Evolutionary conservation across 1,284 basidiomycete species (phyloP).

Genomic region (Leccinum angustisporum): DNA sequence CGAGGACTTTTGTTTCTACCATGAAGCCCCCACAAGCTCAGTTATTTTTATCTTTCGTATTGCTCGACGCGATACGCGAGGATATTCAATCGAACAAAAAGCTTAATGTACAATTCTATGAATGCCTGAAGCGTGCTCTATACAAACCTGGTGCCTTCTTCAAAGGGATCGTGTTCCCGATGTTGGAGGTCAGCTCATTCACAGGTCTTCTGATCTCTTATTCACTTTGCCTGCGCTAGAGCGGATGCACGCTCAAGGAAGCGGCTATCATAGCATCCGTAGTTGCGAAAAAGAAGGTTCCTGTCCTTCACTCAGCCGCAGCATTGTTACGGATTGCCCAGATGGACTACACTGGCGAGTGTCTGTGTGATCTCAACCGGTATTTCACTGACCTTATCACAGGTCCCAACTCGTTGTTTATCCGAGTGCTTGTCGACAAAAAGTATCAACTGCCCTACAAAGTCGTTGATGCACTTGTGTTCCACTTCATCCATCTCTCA

Average conservation of each 20-base stretch:
- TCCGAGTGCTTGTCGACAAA: slow-evolving; percentile 96
- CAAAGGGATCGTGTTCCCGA: slow-evolving; percentile 96
- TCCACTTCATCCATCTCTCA: slow-evolving; percentile 95
- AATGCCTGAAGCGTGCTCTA: slow-evolving; percentile 86
- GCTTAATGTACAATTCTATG: slow-evolving; percentile 92
- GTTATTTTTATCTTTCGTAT: slow-evolving; percentile 88
- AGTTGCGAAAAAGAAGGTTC: slow-evolving; percentile 88
- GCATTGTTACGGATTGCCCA: slow-evolving; percentile 90
- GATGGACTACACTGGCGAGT: slow-evolving; percentile 90
- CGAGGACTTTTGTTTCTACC: slow-evolving; percentile 94
- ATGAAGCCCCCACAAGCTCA: slow-evolving; percentile 97
- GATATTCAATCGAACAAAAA: slow-evolving; percentile 89
- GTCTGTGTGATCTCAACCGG: neutral
- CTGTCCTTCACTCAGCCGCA: slow-evolving; percentile 94
- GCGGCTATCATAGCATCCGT: slow-evolving; percentile 94
- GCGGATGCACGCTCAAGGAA: slow-evolving; percentile 89
- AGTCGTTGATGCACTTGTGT: slow-evolving; percentile 95
- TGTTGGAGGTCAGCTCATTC: slow-evolving; percentile 74
- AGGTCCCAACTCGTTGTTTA: slow-evolving; percentile 96
- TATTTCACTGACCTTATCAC: slow-evolving; percentile 1
- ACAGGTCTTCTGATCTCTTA: neutral
- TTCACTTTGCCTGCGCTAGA: slow-evolving; percentile 10
- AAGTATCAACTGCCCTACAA: slow-evolving; percentile 99
- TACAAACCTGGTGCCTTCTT: slow-evolving; percentile 99
- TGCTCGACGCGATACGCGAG: slow-evolving; percentile 89